Evolutionary conservation across 2,329 filamentous ascomycete genomes (phyloP).

Genomic region (Penicillium sp.): DNA sequence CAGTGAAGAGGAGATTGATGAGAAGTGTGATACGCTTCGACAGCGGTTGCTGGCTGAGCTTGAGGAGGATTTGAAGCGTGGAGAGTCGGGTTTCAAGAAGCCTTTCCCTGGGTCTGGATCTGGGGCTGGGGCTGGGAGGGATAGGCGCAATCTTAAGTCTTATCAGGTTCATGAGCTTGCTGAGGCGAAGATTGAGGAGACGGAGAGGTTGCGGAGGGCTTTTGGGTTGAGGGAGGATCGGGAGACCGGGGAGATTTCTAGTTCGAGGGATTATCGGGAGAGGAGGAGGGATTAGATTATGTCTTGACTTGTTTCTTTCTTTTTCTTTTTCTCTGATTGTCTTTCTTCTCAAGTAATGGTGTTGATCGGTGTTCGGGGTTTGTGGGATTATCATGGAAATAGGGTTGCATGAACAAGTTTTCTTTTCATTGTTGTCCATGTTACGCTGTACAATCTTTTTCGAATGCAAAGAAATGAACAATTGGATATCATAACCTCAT

Average conservation of each 20-base stretch:
- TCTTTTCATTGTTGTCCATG: not conserved
- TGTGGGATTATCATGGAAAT: not conserved
- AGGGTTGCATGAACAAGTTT: conserved; percentile 1
- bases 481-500: conserved; percentile 27
- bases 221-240: conserved; percentile 87
- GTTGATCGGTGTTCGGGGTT: not conserved
- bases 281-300: conserved; percentile 13
- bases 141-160: conserved; percentile 66
- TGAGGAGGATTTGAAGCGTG: conserved; percentile 42
- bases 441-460: not conserved
- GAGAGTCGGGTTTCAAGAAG: conserved; percentile 22
- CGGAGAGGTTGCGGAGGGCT: conserved; percentile 79
- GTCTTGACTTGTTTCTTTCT: not conserved
- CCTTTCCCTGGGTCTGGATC: conserved; percentile 17
- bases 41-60: conserved; percentile 61
- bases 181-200: conserved; percentile 94
- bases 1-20: conserved; percentile 69
- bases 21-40: conserved; percentile 65
- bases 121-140: conserved; percentile 16
- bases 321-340: no score
- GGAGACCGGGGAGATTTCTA: conserved; percentile 67
- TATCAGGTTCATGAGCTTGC: conserved; percentile 97
- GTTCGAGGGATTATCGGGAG: conserved; percentile 23
- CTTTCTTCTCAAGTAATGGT: not conserved
- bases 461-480: conserved; percentile 3